Percentiles rank a stretch among this genome's conserved stretches.
phyloP scores from a whole-genome alignment of 2,329 filamentous ascomycete genomes.

The Ilyonectria destructans region DNA sequence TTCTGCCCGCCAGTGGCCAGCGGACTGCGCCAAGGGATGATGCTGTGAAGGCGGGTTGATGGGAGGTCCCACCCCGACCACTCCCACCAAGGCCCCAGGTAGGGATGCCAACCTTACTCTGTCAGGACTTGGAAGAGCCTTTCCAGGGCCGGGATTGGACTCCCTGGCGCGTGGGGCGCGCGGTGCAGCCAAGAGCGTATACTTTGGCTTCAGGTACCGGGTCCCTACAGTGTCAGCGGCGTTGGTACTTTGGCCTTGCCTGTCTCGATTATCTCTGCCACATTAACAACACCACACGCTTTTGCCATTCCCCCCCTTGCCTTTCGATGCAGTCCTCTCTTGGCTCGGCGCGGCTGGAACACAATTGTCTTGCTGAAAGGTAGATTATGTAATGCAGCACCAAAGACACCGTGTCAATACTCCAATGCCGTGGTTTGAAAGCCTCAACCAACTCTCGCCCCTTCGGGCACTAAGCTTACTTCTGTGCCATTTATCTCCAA shows the following conservation, averaged over 20 bases:
- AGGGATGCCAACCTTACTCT: constrained; percentile 9
- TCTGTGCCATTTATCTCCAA: constrained; percentile 24
- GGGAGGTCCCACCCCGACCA: constrained; percentile 14
- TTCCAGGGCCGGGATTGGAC: constrained; percentile 8
- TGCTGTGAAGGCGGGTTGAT: constrained; percentile 18
- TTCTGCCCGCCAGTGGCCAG: constrained; percentile 37
- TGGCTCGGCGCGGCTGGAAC: not conserved
- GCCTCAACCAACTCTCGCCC: constrained; percentile 11
- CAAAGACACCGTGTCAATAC: not conserved
- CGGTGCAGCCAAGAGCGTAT: constrained; percentile 4
- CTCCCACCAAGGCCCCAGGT: not conserved
- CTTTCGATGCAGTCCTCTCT: not conserved
- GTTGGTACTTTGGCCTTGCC: constrained; percentile 9
- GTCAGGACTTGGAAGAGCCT: constrained; percentile 1
- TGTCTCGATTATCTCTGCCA: not conserved
- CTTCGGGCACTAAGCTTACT: constrained; percentile 20
- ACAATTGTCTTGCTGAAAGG: not conserved
- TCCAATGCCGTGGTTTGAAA: not conserved
- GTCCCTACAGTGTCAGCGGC: not conserved
- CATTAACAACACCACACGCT: not conserved
- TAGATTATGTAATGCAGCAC: not conserved
- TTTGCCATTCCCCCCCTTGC: not conserved
- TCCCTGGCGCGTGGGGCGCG: constrained; percentile 22
- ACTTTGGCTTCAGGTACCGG: constrained; percentile 18
- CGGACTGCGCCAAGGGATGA: constrained; percentile 33